Conservation (phyloP, 306 rosid genomes). For the Begonia masoniana region DNA sequence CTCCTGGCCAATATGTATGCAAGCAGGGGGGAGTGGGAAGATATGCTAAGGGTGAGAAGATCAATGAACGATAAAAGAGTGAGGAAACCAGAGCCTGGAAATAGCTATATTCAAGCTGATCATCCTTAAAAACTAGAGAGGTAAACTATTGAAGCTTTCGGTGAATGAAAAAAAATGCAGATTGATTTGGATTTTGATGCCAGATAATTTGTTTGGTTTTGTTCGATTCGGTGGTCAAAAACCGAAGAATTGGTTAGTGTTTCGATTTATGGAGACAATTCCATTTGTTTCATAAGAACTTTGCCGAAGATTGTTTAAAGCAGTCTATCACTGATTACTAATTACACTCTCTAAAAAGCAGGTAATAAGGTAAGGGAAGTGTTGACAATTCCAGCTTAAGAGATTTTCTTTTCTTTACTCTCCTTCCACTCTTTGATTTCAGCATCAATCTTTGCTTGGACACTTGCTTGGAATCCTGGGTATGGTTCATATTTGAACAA, state of each 20-base stretch:
- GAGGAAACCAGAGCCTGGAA: conserved; percentile 43
- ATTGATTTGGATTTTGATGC: background rate
- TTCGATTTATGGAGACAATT: too few species aligned
- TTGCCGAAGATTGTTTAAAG: too few species aligned
- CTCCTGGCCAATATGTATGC: conserved; percentile 68
- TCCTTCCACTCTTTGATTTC: conserved; percentile 53
- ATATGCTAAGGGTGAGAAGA: conserved; percentile 34
- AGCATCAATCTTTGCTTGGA: conserved; percentile 40
- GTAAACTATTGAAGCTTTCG: conserved; percentile 1
- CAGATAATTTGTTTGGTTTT: too few species aligned
- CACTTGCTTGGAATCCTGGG: conserved; percentile 54
- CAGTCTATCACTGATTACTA: too few species aligned
- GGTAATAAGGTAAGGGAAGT: background rate
- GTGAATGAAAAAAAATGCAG: background rate
- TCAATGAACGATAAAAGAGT: conserved; percentile 32
- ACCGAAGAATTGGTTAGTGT: too few species aligned
- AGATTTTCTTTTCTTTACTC: conserved; percentile 40
- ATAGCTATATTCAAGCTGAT: conserved; percentile 31
- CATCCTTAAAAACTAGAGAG: background rate
- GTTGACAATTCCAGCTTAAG: conserved; percentile 12
- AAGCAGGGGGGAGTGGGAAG: conserved; percentile 45
- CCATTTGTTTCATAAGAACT: too few species aligned
- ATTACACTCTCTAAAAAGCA: too few species aligned
- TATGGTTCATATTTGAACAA: conserved; percentile 66
- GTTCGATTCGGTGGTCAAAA: too few species aligned